These are phyloP conservation scores for Arachnomyces sp. DNA, from an alignment of 2,329 filamentous ascomycete genomes.

Conservation along the genomic window DNA sequence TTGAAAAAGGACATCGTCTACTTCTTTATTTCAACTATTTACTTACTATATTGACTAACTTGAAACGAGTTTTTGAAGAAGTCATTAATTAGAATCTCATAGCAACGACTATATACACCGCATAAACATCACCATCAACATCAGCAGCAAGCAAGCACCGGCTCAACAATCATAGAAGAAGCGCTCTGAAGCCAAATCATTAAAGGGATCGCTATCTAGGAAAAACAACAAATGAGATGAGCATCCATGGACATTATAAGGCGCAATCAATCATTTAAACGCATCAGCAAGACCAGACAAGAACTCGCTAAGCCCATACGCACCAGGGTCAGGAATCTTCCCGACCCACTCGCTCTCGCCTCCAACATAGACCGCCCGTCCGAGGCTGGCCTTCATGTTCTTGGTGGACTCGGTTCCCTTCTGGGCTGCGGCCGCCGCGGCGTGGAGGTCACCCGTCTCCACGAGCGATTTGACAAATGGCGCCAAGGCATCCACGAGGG, in stretches of 20 bases:
- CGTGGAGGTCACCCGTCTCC: conserved; percentile 55
- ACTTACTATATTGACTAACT: too few relatives aligned
- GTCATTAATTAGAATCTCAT: too few relatives aligned
- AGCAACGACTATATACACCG: too few relatives aligned
- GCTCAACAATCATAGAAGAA: not conserved
- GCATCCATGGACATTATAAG: conserved; percentile 26
- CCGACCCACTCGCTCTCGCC: conserved; percentile 56
- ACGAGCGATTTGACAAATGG: conserved; percentile 73
- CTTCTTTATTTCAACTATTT: too few relatives aligned
- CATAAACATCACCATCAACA: not conserved
- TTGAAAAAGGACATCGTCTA: conserved; percentile 2
- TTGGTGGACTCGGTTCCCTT: conserved; percentile 76
- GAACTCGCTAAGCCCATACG: conserved; percentile 74
- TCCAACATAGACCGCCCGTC: conserved; percentile 73
- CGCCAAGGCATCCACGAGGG: conserved; percentile 77
- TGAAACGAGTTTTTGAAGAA: too few relatives aligned
- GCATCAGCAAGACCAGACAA: conserved; percentile 65
- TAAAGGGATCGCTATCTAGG: not conserved
- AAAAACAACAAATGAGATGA: not conserved
- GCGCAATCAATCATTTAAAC: conserved; percentile 19
- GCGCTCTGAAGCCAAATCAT: not conserved
- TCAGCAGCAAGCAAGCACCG: not conserved
- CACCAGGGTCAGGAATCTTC: conserved; percentile 66
- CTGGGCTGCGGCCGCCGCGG: conserved; percentile 67
- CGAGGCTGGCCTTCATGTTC: conserved; percentile 83